Evolutionary conservation across 768 basidiomycete genomes (phyloP), one percentile per base, ranked within the genome.

Genomic region (Pleurotus eryngii): DNA sequence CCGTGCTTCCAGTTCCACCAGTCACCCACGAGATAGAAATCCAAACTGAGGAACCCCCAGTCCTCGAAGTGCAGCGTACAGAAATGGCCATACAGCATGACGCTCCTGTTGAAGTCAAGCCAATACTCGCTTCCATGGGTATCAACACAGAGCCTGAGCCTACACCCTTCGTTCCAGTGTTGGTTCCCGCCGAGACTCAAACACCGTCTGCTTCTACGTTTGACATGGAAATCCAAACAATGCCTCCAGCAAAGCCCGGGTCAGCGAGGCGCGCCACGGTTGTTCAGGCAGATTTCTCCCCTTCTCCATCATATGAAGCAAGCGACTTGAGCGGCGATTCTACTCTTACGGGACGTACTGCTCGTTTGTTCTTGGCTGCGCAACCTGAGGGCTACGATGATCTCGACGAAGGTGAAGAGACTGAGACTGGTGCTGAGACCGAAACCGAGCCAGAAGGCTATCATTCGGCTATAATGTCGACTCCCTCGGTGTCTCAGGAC

Each of bases 381-480:
- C 47, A 57, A 20, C 61, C 49, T 37, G 59, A 57, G 11, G 61
- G 65, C 14, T 59, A 65, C 14, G 64, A 61, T n/a, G 67, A 60
- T 9, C 46, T 61, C 39, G 71, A 70, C 45, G 78, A 79, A 17
- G 79, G 77, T 53, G 84, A 82, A 9, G 88, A 87, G 58, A 84
- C 84, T 0, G 89, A 90, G 56, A 80, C 81, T 0, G 85, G 86
- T 59, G 84, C 83, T 2, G 86, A 87, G 43, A 70, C 67, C 35
- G 89, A 86, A 15, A 84, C 92, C 58, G 93, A 90, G 63, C 77
- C 86, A 1, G 93, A 95, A 67, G 95, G 93, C 1, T 75, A 85
- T 46, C 85, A 87, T 66, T 92, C 78, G 60, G 74, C 79, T 59
- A 84, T 81, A 62, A 78, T 82, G 69, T 85, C 85, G 1, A 89